These are phyloP conservation scores for Thinopyrum elongatum DNA, from an alignment of 176 grass and related monocot genomes.

Conservation along the genomic window DNA sequence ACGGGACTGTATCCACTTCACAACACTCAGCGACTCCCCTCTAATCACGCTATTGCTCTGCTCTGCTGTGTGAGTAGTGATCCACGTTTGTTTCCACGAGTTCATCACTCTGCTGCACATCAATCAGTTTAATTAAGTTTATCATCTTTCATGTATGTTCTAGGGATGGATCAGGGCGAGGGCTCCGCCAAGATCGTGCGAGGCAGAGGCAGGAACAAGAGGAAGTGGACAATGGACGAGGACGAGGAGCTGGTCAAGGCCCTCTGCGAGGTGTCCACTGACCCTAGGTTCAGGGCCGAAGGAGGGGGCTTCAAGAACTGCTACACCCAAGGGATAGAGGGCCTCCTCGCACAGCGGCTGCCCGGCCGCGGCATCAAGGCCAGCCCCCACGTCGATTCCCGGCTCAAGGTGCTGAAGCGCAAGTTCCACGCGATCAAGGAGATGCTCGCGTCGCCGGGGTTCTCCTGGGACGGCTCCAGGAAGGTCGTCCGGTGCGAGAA, in stretches of 20 bases:
- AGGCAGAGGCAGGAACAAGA: slow-evolving; percentile 47
- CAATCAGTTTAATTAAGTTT: no score
- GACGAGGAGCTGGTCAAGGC: slow-evolving; percentile 51
- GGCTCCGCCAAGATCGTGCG: slow-evolving; percentile 12
- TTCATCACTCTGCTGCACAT: neutral
- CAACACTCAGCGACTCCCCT: neutral
- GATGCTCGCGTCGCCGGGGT: slow-evolving; percentile 24
- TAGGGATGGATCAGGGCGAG: slow-evolving; percentile 25
- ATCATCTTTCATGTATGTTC: neutral
- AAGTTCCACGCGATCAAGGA: slow-evolving; percentile 49
- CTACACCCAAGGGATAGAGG: slow-evolving; percentile 40
- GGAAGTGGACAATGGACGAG: slow-evolving; percentile 42
- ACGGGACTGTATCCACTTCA: neutral
- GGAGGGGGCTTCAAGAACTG: slow-evolving; percentile 57
- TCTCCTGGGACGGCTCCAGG: slow-evolving; percentile 35
- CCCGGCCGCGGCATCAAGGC: slow-evolving; percentile 35
- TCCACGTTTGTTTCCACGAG: neutral
- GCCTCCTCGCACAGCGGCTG: slow-evolving; percentile 37
- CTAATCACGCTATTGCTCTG: neutral
- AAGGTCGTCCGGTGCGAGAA: slow-evolving; percentile 39
- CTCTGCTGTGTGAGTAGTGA: neutral
- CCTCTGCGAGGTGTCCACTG: slow-evolving; percentile 34
- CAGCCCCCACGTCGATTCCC: slow-evolving; percentile 48
- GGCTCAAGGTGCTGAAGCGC: slow-evolving; percentile 40
- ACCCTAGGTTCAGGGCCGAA: slow-evolving; percentile 43